Evolutionary conservation across 495 filamentous ascomycete genomes (phyloP).

Genomic region (Darksidea phi): DNA sequence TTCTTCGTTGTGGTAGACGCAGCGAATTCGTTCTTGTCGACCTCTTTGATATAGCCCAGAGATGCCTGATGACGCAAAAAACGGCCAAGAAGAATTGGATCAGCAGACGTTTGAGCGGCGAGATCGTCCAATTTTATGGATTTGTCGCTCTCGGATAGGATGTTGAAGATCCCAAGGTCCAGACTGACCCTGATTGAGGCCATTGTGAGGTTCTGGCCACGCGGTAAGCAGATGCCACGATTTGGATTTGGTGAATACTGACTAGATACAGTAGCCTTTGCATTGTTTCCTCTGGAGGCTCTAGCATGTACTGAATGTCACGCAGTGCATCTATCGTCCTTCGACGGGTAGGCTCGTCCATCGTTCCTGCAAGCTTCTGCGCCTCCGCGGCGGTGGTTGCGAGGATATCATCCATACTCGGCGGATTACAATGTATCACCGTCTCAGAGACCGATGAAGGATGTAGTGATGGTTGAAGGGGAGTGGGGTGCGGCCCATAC

Average conservation of each 20-base stretch:
- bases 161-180: not conserved
- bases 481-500: too few relatives aligned
- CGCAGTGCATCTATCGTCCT: not conserved
- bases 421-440: too few relatives aligned
- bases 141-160: not conserved
- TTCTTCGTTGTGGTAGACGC: not conserved
- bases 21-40: not conserved
- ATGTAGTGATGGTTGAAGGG: too few relatives aligned
- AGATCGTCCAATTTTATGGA: not conserved
- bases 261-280: not conserved
- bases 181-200: not conserved
- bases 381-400: too few relatives aligned
- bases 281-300: slow-evolving; percentile 8
- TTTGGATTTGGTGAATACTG: too few relatives aligned
- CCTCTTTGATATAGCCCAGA: slow-evolving; percentile 12
- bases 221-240: not conserved
- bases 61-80: not conserved
- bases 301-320: slow-evolving; percentile 1
- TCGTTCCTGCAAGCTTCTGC: too few relatives aligned
- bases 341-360: too few relatives aligned
- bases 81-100: not conserved
- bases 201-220: not conserved
- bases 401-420: too few relatives aligned
- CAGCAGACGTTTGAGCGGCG: not conserved
- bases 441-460: too few relatives aligned